These are phyloP conservation scores for Phyllosticta citribraziliensis DNA, from an alignment of 2,329 filamentous ascomycete species.

Conservation along the genomic window DNA sequence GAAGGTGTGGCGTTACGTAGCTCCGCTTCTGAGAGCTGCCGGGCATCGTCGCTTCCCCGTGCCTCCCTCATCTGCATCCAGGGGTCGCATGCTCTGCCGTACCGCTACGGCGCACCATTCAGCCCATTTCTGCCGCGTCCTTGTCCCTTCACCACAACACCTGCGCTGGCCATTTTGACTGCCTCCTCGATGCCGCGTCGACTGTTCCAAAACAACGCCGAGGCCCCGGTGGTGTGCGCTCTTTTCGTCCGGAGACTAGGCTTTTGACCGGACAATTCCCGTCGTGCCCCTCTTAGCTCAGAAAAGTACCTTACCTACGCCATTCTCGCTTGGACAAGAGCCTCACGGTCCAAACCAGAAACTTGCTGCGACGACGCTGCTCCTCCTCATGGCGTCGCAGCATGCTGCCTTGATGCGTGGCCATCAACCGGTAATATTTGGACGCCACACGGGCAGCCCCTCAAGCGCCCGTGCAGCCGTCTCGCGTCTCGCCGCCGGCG, in stretches of 20 bases:
- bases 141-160: not conserved
- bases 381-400: not conserved
- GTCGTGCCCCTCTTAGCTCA: not conserved
- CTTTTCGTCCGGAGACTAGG: not conserved
- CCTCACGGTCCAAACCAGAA: not conserved
- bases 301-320: not conserved
- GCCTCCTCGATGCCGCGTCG: not conserved
- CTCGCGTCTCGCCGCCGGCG: not conserved
- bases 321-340: not conserved
- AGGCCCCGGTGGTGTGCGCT: not conserved
- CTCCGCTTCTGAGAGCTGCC: not conserved
- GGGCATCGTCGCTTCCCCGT: not conserved
- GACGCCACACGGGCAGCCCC: not conserved
- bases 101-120: not conserved
- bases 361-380: not conserved
- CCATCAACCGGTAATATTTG: not conserved
- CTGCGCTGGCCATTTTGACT: not conserved
- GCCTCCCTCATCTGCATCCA: not conserved
- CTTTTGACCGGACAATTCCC: not conserved
- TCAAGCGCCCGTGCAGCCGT: not conserved
- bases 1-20: not conserved
- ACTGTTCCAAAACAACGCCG: not conserved
- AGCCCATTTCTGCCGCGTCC: not conserved
- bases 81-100: not conserved
- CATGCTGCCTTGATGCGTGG: not conserved